These are phyloP conservation scores for Cochlearia excelsa DNA, from an alignment of 345 rosid species.

Conservation along the genomic window DNA sequence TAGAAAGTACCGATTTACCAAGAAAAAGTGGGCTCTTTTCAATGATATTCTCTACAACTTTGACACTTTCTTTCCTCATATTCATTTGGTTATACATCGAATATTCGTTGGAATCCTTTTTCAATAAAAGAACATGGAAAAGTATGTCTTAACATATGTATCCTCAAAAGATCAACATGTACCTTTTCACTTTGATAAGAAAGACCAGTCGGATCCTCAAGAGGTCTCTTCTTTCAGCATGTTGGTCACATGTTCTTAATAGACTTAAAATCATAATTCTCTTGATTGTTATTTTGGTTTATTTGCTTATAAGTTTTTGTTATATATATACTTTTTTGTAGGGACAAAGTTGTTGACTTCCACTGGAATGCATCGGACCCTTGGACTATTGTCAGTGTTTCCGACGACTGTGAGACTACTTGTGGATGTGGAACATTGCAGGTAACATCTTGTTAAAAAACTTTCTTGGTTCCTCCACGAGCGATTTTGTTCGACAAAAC, in stretches of 20 bases:
- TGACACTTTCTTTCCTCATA: too few species aligned
- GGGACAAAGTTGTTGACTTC: constrained; percentile 97
- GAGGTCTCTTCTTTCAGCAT: constrained; percentile 42
- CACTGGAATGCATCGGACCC: constrained; percentile 91
- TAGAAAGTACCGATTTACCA: too few species aligned
- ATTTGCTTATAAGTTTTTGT: constrained; percentile 10
- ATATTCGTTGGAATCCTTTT: too few species aligned
- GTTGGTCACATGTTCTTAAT: constrained; percentile 41
- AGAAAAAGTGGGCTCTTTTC: too few species aligned
- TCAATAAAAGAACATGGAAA: too few species aligned
- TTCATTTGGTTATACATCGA: too few species aligned
- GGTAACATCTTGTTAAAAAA: constrained; percentile 25
- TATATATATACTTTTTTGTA: constrained; percentile 18
- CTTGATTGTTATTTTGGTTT: background rate
- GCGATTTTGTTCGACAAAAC: background rate
- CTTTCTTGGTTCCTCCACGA: background rate
- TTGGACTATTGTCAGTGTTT: constrained; percentile 96
- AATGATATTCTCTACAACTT: too few species aligned
- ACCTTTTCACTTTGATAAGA: too few species aligned
- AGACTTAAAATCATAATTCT: background rate
- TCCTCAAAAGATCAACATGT: too few species aligned
- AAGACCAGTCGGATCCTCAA: too few species aligned
- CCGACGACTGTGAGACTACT: constrained; percentile 90
- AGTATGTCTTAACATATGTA: too few species aligned
- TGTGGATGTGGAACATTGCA: constrained; percentile 97